phyloP scores from a whole-genome alignment of 768 basidiomycete species.

The Hypholoma sublateritium region DNA sequence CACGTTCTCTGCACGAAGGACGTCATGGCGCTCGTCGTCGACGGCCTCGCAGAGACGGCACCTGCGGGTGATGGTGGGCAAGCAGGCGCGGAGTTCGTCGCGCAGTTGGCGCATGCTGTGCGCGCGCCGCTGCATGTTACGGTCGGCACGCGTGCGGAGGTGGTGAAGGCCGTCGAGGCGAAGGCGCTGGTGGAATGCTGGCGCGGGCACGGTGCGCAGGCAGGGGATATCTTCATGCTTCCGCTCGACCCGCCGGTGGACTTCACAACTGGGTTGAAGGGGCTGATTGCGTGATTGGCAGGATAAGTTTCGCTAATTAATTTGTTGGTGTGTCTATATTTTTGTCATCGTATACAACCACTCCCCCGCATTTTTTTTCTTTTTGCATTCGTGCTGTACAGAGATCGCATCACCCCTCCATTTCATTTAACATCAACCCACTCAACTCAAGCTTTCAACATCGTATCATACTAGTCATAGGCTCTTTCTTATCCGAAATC shows the following conservation, averaged over 20 bases:
- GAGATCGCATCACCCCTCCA: too few species aligned
- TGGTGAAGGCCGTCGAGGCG: slow-evolving; percentile 68
- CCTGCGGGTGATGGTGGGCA: slow-evolving; percentile 26
- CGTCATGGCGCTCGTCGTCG: slow-evolving; percentile 80
- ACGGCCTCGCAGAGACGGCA: slow-evolving; percentile 43
- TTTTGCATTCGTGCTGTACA: too few species aligned
- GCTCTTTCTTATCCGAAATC: too few species aligned
- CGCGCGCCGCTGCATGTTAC: slow-evolving; percentile 76
- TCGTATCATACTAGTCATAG: too few species aligned
- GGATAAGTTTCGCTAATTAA: background rate
- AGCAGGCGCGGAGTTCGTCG: slow-evolving; percentile 47
- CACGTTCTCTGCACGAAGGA: slow-evolving; percentile 72
- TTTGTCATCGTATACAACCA: too few species aligned
- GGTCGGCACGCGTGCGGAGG: slow-evolving; percentile 63
- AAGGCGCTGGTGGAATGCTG: slow-evolving; percentile 64
- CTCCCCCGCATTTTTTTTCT: too few species aligned
- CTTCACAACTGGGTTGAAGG: background rate
- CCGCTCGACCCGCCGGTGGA: slow-evolving; percentile 1
- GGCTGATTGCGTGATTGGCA: background rate
- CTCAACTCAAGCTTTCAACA: too few species aligned
- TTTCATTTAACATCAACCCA: too few species aligned
- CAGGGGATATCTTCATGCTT: background rate
- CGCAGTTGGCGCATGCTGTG: slow-evolving; percentile 44
- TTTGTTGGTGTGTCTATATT: background rate
- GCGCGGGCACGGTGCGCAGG: slow-evolving; percentile 18